Evolutionary conservation across 164 flowering plant genomes (phyloP), one percentile per base, ranked within the genome.

Genomic region (Cinnamomum chago): DNA sequence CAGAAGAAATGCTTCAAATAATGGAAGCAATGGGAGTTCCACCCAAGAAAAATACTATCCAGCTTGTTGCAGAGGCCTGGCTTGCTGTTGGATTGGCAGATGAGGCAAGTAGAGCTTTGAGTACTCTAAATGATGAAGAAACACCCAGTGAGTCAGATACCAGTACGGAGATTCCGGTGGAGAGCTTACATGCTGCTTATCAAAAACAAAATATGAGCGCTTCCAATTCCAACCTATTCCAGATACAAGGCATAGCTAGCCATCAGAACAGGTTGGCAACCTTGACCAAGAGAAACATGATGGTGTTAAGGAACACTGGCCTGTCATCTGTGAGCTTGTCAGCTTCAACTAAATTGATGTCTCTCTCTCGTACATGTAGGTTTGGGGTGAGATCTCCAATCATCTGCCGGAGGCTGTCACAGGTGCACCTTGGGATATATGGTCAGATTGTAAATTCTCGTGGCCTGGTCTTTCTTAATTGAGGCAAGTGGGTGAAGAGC

Each of bases 21-120:
- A 93, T 93, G 96, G 81, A 85, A 77, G 82, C 84, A 40, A 75
- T 79, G 22, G 86, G 86, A 3, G 80, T 92, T 52, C 20, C 28
- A 67, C 96, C 95, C 18, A 85, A 79, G 65, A 76, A 79, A 55
- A 82, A 79, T 77, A 89, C 95, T 27, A 73, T 89, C 73, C 79
- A 78, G 76, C 91, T 92, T 27, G 83, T 92, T 20, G 88, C 90
- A 24, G 92, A 90, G 4, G 87, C 93, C 5, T 94, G 98, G 97
- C 87, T 72, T 25, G 78, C 91, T 67, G 77, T 86, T 75, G 95
- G 98, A 65, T 72, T 89, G 55, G 24, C 60, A 24, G 74, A 68
- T 62, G 93, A 90, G 70, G 91, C 97, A 50, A 75, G 79, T 71
- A 85, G 91, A 78, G 77, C 88, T 14, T 24, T 80, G 73, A 64